Conservation (phyloP, 2,329 filamentous ascomycete genomes). For the Didymella pomorum region DNA sequence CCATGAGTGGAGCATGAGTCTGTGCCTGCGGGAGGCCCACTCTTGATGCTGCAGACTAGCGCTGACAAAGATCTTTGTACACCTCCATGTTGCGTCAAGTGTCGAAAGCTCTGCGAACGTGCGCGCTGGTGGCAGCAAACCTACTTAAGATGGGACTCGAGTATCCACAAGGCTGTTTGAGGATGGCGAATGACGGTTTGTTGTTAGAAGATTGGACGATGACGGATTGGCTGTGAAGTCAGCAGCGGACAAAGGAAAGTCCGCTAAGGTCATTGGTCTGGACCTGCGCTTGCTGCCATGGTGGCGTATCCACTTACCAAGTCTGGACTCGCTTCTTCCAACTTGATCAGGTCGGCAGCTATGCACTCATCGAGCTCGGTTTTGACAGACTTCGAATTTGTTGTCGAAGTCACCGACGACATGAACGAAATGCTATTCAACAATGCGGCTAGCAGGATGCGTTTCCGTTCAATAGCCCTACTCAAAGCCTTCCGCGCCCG, state of each 20-base stretch:
- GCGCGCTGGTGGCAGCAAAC: not conserved
- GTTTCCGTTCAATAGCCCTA: not conserved
- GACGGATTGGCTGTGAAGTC: not conserved
- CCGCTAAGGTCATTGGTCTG: not conserved
- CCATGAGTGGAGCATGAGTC: not conserved
- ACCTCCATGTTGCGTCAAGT: not conserved
- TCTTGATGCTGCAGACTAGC: not conserved
- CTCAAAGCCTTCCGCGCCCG: not conserved
- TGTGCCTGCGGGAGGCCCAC: not conserved
- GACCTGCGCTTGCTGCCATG: not conserved
- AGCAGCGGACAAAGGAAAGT: not conserved
- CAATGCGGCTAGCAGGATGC: not conserved
- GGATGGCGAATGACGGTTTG: not conserved
- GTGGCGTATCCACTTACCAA: not conserved
- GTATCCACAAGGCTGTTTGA: conserved; percentile 1
- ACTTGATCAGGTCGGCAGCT: not conserved
- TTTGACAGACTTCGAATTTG: not conserved
- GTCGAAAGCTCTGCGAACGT: not conserved
- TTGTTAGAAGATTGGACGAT: not conserved
- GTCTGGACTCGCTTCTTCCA: not conserved
- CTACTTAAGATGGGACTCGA: not conserved
- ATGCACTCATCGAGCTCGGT: not conserved
- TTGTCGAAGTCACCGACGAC: not conserved
- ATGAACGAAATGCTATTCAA: not conserved
- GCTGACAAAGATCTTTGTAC: not conserved